Conservation (phyloP, 305 asterid genomes). For the Solanum hybrid region DNA sequence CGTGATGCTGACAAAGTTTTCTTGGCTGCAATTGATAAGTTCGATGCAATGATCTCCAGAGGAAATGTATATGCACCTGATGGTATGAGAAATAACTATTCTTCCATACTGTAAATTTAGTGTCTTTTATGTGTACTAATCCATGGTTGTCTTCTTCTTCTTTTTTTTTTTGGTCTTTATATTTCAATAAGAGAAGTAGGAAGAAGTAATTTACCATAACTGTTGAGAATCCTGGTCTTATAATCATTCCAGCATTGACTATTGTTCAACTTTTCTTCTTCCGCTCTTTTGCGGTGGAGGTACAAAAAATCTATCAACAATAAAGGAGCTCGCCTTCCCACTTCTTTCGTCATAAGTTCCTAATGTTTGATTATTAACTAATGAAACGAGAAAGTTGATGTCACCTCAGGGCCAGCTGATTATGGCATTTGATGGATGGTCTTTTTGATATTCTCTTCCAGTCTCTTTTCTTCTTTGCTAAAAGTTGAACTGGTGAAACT, state of each 20-base stretch:
- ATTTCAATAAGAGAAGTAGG: background rate
- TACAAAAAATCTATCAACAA: background rate
- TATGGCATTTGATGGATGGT: background rate
- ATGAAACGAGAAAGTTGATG: background rate
- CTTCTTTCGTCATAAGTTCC: background rate
- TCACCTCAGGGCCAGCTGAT: background rate
- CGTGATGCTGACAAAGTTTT: constrained; percentile 77
- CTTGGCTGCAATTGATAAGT: constrained; percentile 93
- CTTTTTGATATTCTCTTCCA: background rate
- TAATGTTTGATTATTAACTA: background rate
- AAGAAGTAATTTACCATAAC: background rate
- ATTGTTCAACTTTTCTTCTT: background rate
- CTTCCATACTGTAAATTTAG: background rate
- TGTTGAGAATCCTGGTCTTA: background rate
- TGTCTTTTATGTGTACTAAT: constrained; percentile 4
- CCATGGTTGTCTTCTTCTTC: background rate
- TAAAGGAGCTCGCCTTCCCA: background rate
- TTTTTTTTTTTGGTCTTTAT: background rate
- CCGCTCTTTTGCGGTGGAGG: background rate
- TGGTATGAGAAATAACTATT: constrained; percentile 36
- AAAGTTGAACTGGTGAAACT: background rate
- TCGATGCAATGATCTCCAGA: constrained; percentile 82
- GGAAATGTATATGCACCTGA: constrained; percentile 70
- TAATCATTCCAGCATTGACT: background rate
- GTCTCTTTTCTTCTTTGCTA: background rate